Base-by-base conservation (phyloP, 768 basidiomycete species). In the Termitomyces sp. region DNA sequence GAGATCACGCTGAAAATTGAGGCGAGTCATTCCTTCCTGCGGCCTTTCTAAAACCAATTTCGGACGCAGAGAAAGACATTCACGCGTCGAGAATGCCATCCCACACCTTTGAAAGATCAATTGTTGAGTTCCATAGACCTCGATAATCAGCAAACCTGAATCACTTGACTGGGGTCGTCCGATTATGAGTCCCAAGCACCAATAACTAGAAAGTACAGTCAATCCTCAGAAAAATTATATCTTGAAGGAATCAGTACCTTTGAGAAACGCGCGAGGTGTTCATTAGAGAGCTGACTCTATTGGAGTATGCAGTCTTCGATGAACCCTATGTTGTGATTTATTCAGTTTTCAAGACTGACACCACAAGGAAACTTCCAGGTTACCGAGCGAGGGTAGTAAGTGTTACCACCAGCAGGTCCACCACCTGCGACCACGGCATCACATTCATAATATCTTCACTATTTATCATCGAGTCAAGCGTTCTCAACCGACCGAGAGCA, bases 341-440 rank as follows among this genome's bases (percentile, higher is more conserved):
- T 48, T 50, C 35, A 51, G 56, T 48, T 33, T 42, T 48, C 20
- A 63, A 16, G 30, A 58, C 16, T 50, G 54, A 36, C 24, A n/a
- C 24, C 35, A 36, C 26, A 57, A 20, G 22, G 10, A 53, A 33
- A 12, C 59, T 53, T 49, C 26, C 54, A 18, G 70, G 82, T 59
- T 68, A 96, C 95, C 82, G 7, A 99, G 77, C 35, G 93, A 92
- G 66, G 66, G 84, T 85, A 3, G 94, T 94, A 36, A 99, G 75
- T 13, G 94, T 90, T 42, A 99, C n/a, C n/a, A 79, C 97, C 97
- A 4, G 84, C 92, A 26, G 93, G 94, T 2, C 95, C 96, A 28
- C 92, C 97, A 18, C 97, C 96, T 26, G 98, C 92, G 64, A 98
- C 90, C 22, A 96, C 91, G 35, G 98, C 80, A 69, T 98, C 97